A percentile compares a stretch with the other conserved stretches of the same genome.
phyloP scores from a whole-genome alignment of 768 basidiomycete genomes.

The Pseudohyphozyma bogoriensis region DNA sequence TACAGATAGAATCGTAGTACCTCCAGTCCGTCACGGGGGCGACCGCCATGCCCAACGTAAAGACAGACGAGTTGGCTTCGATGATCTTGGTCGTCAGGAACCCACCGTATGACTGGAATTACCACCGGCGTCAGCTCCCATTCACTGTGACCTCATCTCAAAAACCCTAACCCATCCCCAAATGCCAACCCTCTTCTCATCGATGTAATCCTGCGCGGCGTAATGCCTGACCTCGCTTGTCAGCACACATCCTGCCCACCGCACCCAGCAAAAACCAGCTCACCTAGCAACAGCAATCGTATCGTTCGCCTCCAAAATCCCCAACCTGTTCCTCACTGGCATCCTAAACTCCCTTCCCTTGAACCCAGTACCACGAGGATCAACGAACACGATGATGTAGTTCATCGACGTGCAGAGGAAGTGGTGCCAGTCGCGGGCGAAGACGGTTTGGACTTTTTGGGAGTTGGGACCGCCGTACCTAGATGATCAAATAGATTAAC shows the following conservation, averaged over 20 bases:
- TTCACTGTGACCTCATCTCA: background rate
- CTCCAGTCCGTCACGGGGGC: slow-evolving; percentile 65
- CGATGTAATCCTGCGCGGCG: slow-evolving; percentile 79
- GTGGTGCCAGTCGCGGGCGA: slow-evolving; percentile 69
- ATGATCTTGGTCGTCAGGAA: slow-evolving; percentile 90
- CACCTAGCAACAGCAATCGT: slow-evolving; percentile 81
- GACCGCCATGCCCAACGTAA: slow-evolving; percentile 81
- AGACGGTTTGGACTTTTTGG: slow-evolving; percentile 58
- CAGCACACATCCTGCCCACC: background rate
- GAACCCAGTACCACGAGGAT: slow-evolving; percentile 88
- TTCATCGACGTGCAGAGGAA: slow-evolving; percentile 70
- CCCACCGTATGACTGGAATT: slow-evolving; percentile 74
- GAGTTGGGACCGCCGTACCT: slow-evolving; percentile 86
- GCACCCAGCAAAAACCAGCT: slow-evolving; percentile 31
- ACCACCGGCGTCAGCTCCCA: background rate
- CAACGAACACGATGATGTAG: slow-evolving; percentile 78
- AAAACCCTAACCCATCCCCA: slow-evolving; percentile 88
- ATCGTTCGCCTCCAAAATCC: slow-evolving; percentile 78
- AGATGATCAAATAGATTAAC: background rate
- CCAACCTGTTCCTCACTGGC: slow-evolving; percentile 77
- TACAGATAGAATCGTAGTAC: slow-evolving; percentile 59
- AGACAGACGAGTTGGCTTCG: slow-evolving; percentile 79
- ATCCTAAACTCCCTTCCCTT: slow-evolving; percentile 77
- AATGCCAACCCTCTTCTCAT: slow-evolving; percentile 76
- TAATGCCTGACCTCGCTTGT: slow-evolving; percentile 52